Evolutionary conservation across 2,329 filamentous ascomycete species (phyloP).

Genomic region (Septoria petroselini): DNA sequence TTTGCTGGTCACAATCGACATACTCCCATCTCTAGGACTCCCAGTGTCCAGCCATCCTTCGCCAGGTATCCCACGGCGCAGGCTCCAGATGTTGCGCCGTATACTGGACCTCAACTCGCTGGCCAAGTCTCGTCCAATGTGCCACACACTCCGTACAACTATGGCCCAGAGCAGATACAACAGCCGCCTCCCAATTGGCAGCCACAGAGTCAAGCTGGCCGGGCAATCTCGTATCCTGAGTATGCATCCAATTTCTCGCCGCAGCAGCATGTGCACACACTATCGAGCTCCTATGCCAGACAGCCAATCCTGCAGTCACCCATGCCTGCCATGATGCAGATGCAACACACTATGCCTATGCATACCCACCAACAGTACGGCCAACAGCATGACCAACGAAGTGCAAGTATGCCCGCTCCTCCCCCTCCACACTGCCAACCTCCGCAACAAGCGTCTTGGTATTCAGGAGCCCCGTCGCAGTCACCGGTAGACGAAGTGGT

Average conservation of each 20-base stretch:
- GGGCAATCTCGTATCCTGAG: constrained; percentile 13
- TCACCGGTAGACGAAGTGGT: not conserved
- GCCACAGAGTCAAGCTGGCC: constrained; percentile 1
- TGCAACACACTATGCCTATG: constrained; percentile 1
- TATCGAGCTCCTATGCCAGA: constrained; percentile 2
- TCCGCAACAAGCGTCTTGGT: constrained; percentile 12
- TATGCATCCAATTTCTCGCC: constrained; percentile 4
- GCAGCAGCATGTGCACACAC: constrained; percentile 4
- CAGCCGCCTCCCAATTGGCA: constrained; percentile 12
- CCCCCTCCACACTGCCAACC: constrained; percentile 5
- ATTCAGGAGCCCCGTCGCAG: constrained; percentile 3
- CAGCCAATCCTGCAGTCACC: not conserved
- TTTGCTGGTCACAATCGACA: constrained; percentile 8
- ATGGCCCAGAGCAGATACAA: constrained; percentile 4
- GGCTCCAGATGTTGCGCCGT: constrained; percentile 18
- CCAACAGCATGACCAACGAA: constrained; percentile 14
- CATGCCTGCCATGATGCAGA: constrained; percentile 1
- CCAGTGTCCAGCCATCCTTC: constrained; percentile 6
- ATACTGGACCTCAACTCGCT: constrained; percentile 5
- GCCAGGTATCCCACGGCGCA: constrained; percentile 8
- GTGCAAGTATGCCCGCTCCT: constrained; percentile 7
- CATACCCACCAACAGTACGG: constrained; percentile 11
- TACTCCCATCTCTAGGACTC: not conserved
- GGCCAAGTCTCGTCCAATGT: constrained; percentile 14
- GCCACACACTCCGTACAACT: constrained; percentile 7